Conservation (phyloP, 1,284 basidiomycete genomes). For the Calocybe gambosa region DNA sequence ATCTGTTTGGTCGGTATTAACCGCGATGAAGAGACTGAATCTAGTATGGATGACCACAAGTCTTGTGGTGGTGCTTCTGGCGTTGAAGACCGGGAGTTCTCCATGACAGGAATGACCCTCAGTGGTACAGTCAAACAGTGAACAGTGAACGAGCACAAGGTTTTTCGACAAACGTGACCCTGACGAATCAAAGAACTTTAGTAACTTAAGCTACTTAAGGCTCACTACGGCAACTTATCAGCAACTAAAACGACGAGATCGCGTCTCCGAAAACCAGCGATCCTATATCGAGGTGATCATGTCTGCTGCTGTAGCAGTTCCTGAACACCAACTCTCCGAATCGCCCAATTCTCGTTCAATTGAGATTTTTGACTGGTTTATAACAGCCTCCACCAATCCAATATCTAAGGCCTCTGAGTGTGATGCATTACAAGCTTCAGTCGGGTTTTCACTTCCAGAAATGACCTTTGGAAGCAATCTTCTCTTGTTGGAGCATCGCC, state of each 20-base stretch:
- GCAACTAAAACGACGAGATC: background rate
- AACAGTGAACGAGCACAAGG: conserved; percentile 1
- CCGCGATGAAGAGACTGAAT: conserved; percentile 80
- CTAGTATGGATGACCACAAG: conserved; percentile 87
- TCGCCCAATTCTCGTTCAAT: conserved; percentile 63
- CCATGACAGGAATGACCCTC: conserved; percentile 20
- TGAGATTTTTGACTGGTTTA: conserved; percentile 56
- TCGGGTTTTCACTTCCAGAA: conserved; percentile 85
- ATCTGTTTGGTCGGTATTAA: conserved; percentile 85
- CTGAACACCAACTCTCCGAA: conserved; percentile 58
- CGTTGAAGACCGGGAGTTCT: conserved; percentile 51
- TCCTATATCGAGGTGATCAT: conserved; percentile 23
- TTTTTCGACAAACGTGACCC: too few relatives aligned
- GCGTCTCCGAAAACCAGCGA: background rate
- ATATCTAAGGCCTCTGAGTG: conserved; percentile 74
- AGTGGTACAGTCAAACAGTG: background rate
- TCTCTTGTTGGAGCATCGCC: conserved; percentile 58
- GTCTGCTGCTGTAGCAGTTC: conserved; percentile 41
- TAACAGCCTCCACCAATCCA: conserved; percentile 60
- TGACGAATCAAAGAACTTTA: too few relatives aligned
- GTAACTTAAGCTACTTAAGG: conserved; percentile 11
- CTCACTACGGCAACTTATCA: conserved; percentile 2
- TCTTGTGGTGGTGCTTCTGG: conserved; percentile 72
- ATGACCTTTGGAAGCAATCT: conserved; percentile 94
- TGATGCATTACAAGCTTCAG: conserved; percentile 57